Percentiles rank a stretch among this genome's conserved stretches.
These are phyloP conservation scores for Leucoagaricus sp. DNA, from an alignment of 1,284 basidiomycete genomes.

Conservation along the genomic window DNA sequence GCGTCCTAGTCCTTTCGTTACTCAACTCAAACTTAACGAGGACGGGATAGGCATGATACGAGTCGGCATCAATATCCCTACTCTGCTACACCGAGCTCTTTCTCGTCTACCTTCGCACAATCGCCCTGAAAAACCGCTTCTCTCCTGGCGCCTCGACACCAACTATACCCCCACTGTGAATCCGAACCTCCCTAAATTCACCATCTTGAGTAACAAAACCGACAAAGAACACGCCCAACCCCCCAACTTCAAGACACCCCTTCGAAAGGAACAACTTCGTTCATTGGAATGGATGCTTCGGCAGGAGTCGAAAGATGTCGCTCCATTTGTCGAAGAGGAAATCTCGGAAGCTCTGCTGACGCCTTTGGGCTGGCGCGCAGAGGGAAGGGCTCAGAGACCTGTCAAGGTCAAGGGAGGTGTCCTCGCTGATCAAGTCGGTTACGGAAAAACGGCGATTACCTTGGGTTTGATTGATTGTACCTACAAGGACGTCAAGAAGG, in stretches of 20 bases:
- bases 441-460: slow-evolving; percentile 96
- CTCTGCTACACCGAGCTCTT: slow-evolving; percentile 85
- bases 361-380: slow-evolving; percentile 90
- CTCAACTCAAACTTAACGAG: slow-evolving; percentile 80
- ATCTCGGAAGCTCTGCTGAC: slow-evolving; percentile 88
- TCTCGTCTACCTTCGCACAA: slow-evolving; percentile 72
- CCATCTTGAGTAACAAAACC: slow-evolving; percentile 74
- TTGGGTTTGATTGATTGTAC: slow-evolving; percentile 83
- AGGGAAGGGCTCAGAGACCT: slow-evolving; percentile 83
- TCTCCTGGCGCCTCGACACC: slow-evolving; percentile 85
- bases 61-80: slow-evolving; percentile 87
- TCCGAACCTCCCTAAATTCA: slow-evolving; percentile 64
- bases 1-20: slow-evolving; percentile 85
- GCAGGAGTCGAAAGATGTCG: slow-evolving; percentile 70
- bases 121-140: slow-evolving; percentile 49
- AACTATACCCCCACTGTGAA: slow-evolving; percentile 70
- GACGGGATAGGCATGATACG: slow-evolving; percentile 69
- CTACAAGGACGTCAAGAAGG: slow-evolving; percentile 54
- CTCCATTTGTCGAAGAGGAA: slow-evolving; percentile 90
- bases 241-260: slow-evolving; percentile 69
- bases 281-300: slow-evolving; percentile 92
- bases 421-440: slow-evolving; percentile 94
- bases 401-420: slow-evolving; percentile 86
- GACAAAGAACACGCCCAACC: slow-evolving; percentile 82
- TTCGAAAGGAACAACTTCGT: slow-evolving; percentile 86